phyloP scores from a whole-genome alignment of 2,329 filamentous ascomycete species.

The Fusarium oxysporum region DNA sequence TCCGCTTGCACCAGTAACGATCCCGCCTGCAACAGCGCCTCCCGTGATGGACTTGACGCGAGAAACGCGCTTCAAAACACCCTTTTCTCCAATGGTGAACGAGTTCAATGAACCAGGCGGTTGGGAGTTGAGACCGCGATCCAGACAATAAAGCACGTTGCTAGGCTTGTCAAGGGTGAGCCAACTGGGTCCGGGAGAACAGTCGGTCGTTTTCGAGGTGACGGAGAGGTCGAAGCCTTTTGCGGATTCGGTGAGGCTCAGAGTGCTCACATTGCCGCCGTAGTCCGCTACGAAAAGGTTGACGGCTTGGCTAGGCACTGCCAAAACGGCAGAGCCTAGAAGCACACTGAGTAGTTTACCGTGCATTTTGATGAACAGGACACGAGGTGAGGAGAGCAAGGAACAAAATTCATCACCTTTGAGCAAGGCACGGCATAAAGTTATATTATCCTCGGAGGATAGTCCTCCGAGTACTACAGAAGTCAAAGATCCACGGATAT shows the following conservation, averaged over 20 bases:
- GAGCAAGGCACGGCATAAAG: not conserved
- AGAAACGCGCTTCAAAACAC: slow-evolving; percentile 19
- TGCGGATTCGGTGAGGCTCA: slow-evolving; percentile 12
- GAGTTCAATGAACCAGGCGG: slow-evolving; percentile 39
- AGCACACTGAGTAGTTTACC: slow-evolving; percentile 2
- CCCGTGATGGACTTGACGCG: slow-evolving; percentile 24
- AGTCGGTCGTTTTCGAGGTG: slow-evolving; percentile 22
- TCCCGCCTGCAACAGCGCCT: slow-evolving; percentile 35
- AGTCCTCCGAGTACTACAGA: not conserved
- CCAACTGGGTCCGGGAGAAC: slow-evolving; percentile 34
- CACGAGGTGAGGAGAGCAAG: too few relatives aligned
- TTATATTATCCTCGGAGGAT: not conserved
- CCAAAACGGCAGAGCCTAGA: slow-evolving; percentile 10
- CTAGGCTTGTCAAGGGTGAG: slow-evolving; percentile 28
- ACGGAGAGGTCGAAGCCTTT: slow-evolving; percentile 15
- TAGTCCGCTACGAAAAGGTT: slow-evolving; percentile 41
- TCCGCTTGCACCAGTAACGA: slow-evolving; percentile 27
- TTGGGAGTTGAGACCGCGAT: slow-evolving; percentile 20
- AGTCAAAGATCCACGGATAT: not conserved
- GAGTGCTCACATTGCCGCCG: slow-evolving; percentile 35
- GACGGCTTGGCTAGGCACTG: slow-evolving; percentile 14
- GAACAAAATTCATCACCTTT: too few relatives aligned
- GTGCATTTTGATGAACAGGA: not conserved
- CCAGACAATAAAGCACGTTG: slow-evolving; percentile 39
- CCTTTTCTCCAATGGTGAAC: slow-evolving; percentile 23